Evolutionary conservation across 1,284 basidiomycete genomes (phyloP).

Genomic region (Ustilago lituana): DNA sequence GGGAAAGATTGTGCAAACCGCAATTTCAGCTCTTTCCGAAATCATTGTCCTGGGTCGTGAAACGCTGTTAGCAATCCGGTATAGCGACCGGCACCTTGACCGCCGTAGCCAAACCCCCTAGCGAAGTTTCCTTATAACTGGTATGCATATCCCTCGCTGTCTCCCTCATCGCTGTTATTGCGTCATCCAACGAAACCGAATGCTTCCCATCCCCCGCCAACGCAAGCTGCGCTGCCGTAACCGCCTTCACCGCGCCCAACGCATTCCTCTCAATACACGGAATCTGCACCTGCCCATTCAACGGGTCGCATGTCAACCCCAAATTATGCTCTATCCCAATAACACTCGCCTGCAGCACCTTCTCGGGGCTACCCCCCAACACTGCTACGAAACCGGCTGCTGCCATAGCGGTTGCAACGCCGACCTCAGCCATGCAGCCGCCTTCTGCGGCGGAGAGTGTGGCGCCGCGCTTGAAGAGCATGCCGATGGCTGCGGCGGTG

Average conservation of each 20-base stretch:
- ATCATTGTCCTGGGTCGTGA: too few relatives aligned
- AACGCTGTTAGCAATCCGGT: conserved; percentile 51
- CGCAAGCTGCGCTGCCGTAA: conserved; percentile 82
- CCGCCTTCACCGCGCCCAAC: conserved; percentile 74
- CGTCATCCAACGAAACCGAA: conserved; percentile 88
- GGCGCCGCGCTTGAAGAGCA: conserved; percentile 96
- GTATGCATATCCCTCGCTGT: conserved; percentile 76
- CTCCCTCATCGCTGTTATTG: conserved; percentile 92
- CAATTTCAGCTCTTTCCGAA: too few relatives aligned
- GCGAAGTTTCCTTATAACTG: conserved; percentile 65
- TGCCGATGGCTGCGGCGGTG: conserved; percentile 85
- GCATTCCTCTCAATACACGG: conserved; percentile 86
- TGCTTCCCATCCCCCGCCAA: conserved; percentile 84
- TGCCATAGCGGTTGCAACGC: conserved; percentile 88
- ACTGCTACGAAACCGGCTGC: conserved; percentile 92
- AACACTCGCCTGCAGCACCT: conserved; percentile 82
- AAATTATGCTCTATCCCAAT: conserved; percentile 78
- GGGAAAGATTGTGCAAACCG: too few relatives aligned
- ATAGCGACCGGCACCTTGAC: conserved; percentile 62
- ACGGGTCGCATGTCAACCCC: conserved; percentile 59
- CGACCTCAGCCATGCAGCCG: conserved; percentile 69
- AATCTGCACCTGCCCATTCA: conserved; percentile 83
- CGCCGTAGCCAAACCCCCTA: conserved; percentile 58
- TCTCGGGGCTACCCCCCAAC: conserved; percentile 65
- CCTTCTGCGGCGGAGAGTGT: conserved; percentile 92